A percentile compares a stretch with the other conserved stretches of the same genome.
These are phyloP conservation scores for Pilasporangium apinafurcum DNA, from an alignment of 352 stramenopile genomes.

Conservation along the genomic window DNA sequence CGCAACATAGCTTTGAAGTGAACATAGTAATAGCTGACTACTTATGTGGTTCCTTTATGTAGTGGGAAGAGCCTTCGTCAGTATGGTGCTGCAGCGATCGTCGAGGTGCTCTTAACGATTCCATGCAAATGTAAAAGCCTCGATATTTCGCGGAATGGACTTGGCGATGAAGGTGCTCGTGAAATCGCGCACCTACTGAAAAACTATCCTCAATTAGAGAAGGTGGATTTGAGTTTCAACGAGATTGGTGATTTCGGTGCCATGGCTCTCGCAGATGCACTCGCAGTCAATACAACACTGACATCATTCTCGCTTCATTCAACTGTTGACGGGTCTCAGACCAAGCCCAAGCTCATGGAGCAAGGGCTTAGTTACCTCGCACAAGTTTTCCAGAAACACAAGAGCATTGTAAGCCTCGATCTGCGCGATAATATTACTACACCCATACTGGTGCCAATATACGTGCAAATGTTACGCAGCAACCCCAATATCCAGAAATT, in stretches of 20 bases:
- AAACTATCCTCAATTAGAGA: conserved; percentile 20
- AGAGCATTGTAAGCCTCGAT: conserved; percentile 30
- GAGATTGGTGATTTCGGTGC: conserved; percentile 55
- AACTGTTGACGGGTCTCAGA: conserved; percentile 20
- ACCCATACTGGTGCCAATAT: conserved; percentile 16
- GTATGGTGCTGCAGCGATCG: conserved; percentile 40
- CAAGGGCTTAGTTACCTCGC: conserved; percentile 26
- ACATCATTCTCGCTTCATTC: conserved; percentile 39
- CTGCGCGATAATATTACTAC: conserved; percentile 42
- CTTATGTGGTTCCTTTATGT: no score
- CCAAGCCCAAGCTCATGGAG: conserved; percentile 32
- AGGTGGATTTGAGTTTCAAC: conserved; percentile 70
- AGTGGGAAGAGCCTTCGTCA: conserved; percentile 34
- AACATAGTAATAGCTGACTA: no score
- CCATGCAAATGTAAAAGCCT: conserved; percentile 21
- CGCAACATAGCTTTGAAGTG: not conserved
- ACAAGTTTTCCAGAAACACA: conserved; percentile 25
- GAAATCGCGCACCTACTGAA: conserved; percentile 32
- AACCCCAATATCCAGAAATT: conserved; percentile 49
- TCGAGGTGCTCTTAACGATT: conserved; percentile 22
- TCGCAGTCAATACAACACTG: conserved; percentile 39
- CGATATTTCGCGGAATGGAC: conserved; percentile 42
- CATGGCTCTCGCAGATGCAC: conserved; percentile 25
- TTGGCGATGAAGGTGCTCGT: conserved; percentile 51
- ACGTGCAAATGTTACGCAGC: conserved; percentile 27